A percentile compares a stretch with the other conserved stretches of the same genome.
phyloP scores from a whole-genome alignment of 176 grass and related monocot genomes.

The Poa pratensis region DNA sequence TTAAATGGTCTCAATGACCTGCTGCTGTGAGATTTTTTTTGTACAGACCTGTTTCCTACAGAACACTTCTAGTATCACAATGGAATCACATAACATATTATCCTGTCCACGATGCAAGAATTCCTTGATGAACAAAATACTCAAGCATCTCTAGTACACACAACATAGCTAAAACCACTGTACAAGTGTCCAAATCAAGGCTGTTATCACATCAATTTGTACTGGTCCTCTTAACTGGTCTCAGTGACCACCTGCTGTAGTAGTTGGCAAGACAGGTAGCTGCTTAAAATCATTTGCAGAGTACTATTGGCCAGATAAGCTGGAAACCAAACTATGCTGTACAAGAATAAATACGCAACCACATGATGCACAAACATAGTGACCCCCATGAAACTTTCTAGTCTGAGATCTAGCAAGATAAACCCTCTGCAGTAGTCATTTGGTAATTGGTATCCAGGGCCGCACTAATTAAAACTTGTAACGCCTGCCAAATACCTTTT shows the following conservation, averaged over 20 bases:
- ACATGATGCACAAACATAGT: slow-evolving; percentile 11
- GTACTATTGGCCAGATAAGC: slow-evolving; percentile 1
- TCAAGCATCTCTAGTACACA: not conserved
- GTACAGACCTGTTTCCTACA: not conserved
- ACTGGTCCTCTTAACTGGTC: not conserved
- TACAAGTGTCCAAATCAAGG: not conserved
- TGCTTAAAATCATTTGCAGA: not conserved
- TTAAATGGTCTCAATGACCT: slow-evolving; percentile 3
- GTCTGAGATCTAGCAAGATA: not conserved
- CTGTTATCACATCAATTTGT: not conserved
- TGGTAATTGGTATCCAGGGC: not conserved
- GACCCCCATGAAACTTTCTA: not conserved
- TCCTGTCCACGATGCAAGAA: not conserved
- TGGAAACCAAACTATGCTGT: slow-evolving; percentile 1
- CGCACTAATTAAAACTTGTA: not conserved
- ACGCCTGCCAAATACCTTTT: not conserved
- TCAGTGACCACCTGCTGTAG: not conserved
- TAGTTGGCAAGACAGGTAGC: slow-evolving; percentile 5
- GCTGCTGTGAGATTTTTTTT: not conserved
- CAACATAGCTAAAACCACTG: not conserved
- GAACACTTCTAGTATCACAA: not conserved
- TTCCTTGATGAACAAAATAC: slow-evolving; percentile 16
- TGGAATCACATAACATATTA: not conserved
- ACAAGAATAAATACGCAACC: not conserved
- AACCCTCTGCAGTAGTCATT: not conserved